phyloP scores from a whole-genome alignment of 345 rosid species.

The Orychophragmus violaceus region DNA sequence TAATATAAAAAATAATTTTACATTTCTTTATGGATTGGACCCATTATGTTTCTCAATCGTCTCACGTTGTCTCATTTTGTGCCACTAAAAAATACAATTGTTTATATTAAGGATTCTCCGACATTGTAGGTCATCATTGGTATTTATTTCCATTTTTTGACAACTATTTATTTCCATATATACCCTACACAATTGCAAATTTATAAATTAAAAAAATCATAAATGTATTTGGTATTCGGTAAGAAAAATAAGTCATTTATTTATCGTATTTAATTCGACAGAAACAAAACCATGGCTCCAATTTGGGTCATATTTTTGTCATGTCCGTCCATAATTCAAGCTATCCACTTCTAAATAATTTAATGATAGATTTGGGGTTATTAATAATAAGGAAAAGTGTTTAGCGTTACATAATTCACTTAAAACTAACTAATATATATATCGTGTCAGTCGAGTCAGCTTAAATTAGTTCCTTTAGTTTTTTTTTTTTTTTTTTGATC shows the following conservation, averaged over 20 bases:
- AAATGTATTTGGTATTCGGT: not conserved
- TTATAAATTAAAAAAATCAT: no score
- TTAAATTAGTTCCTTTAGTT: no score
- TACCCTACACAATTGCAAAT: no score
- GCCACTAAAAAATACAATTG: slow-evolving; percentile 26
- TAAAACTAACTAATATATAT: not conserved
- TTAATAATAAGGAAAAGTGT: not conserved
- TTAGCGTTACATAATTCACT: not conserved
- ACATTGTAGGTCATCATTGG: slow-evolving; percentile 28
- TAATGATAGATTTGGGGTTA: not conserved
- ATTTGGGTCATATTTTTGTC: not conserved
- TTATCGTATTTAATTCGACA: slow-evolving; percentile 13
- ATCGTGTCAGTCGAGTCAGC: not conserved
- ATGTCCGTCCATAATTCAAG: not conserved
- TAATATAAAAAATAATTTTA: not conserved
- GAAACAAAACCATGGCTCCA: slow-evolving; percentile 13
- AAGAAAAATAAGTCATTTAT: not conserved
- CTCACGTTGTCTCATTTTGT: slow-evolving; percentile 31
- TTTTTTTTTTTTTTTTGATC: no score
- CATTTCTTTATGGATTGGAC: slow-evolving; percentile 5
- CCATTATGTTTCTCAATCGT: slow-evolving; percentile 25
- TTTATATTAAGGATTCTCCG: slow-evolving; percentile 35
- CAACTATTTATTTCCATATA: slow-evolving; percentile 13
- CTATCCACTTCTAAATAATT: not conserved
- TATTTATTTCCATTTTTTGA: slow-evolving; percentile 25